These are phyloP conservation scores for Pleurotus giganteus DNA, from an alignment of 768 basidiomycete genomes.

Conservation along the genomic window DNA sequence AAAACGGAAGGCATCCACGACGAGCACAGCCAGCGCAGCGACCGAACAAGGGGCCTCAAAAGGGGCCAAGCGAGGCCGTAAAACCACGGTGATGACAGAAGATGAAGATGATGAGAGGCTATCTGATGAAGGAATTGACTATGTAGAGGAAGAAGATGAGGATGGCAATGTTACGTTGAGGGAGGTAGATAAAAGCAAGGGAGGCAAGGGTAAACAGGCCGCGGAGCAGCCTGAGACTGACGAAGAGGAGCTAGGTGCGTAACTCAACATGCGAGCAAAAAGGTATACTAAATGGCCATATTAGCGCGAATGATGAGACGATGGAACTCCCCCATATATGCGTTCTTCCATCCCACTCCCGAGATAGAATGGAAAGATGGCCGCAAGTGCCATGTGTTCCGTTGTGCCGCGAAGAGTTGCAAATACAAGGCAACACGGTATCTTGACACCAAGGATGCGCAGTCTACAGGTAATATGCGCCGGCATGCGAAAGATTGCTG, in stretches of 20 bases:
- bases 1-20: too few species aligned
- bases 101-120: too few species aligned
- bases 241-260: slow-evolving; percentile 1
- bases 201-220: too few species aligned
- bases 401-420: slow-evolving; percentile 20
- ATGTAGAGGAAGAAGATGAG: too few species aligned
- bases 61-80: too few species aligned
- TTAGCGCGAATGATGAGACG: slow-evolving; percentile 19
- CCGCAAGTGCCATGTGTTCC: slow-evolving; percentile 20
- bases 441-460: slow-evolving; percentile 21
- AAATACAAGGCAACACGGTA: slow-evolving; percentile 14
- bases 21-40: too few species aligned
- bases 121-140: too few species aligned
- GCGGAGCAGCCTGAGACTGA: too few species aligned
- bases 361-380: slow-evolving; percentile 17
- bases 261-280: background rate
- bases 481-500: slow-evolving; percentile 27
- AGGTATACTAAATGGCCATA: background rate
- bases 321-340: slow-evolving; percentile 26
- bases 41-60: too few species aligned
- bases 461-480: slow-evolving; percentile 27
- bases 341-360: slow-evolving; percentile 20
- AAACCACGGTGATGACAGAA: too few species aligned
- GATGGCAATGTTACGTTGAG: too few species aligned
- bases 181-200: too few species aligned